These are phyloP conservation scores for Chimonanthus salicifolius DNA, from an alignment of 164 flowering plant genomes.

Conservation along the genomic window DNA sequence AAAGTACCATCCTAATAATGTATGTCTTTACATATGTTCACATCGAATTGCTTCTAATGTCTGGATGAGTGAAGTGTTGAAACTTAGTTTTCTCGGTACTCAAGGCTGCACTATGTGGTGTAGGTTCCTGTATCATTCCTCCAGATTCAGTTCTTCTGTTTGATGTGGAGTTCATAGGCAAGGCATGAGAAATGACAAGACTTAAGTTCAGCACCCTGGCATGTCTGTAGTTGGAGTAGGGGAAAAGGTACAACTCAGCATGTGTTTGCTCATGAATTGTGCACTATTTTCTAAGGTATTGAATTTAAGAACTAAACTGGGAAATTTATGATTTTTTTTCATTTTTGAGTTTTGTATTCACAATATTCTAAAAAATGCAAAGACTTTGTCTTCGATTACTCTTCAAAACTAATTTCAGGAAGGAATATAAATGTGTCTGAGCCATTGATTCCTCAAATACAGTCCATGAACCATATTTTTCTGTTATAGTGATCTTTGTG, in stretches of 20 bases:
- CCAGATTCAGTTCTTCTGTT: slow-evolving; percentile 80
- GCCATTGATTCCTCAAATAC: no score
- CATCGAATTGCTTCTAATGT: neutral
- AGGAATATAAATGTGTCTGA: no score
- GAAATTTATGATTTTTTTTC: neutral
- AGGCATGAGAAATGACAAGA: slow-evolving; percentile 36
- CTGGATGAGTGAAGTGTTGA: neutral
- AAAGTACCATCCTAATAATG: neutral
- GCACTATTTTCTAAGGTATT: neutral
- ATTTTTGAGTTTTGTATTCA: neutral
- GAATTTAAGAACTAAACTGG: no score
- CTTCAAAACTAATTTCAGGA: no score
- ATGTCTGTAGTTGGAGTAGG: neutral
- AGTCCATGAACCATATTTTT: no score
- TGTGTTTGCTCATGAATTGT: neutral
- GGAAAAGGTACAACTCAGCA: neutral
- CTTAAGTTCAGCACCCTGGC: neutral
- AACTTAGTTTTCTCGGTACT: neutral
- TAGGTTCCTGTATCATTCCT: slow-evolving; percentile 85
- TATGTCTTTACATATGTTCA: neutral
- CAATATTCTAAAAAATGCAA: neutral
- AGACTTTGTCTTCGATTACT: no score
- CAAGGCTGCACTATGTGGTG: slow-evolving; percentile 9
- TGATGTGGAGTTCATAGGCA: slow-evolving; percentile 84
- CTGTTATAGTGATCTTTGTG: no score